A percentile compares a stretch with the other conserved stretches of the same genome.
These are phyloP conservation scores for Clitopilus hobsonii DNA, from an alignment of 768 basidiomycete species.

Conservation along the genomic window DNA sequence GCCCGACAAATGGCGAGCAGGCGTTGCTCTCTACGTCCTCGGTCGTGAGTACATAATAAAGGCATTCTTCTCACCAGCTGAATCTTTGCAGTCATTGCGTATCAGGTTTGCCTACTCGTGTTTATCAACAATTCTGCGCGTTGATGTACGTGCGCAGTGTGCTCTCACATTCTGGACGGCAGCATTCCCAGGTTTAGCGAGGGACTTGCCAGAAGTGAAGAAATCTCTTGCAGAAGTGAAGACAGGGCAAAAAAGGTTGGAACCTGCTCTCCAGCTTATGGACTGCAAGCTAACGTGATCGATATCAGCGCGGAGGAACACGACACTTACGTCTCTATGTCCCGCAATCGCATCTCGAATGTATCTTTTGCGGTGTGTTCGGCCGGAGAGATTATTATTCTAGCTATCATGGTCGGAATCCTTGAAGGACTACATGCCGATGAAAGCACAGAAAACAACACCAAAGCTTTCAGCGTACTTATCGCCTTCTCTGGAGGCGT, in stretches of 20 bases:
- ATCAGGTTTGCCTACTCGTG: slow-evolving; percentile 42
- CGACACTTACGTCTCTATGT: slow-evolving; percentile 52
- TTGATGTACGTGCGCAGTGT: slow-evolving; percentile 34
- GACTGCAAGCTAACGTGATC: no score
- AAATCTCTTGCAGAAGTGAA: slow-evolving; percentile 37
- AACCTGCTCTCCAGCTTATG: no score
- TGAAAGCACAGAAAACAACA: slow-evolving; percentile 65
- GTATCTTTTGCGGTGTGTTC: slow-evolving; percentile 70
- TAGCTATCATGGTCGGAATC: slow-evolving; percentile 73
- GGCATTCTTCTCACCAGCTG: not conserved
- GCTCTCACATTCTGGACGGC: slow-evolving; percentile 81
- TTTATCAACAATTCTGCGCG: not conserved
- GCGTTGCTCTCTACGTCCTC: slow-evolving; percentile 57
- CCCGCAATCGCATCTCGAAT: slow-evolving; percentile 71
- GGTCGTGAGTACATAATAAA: slow-evolving; percentile 40
- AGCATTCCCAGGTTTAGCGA: slow-evolving; percentile 72
- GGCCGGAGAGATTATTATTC: slow-evolving; percentile 63
- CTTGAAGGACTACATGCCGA: slow-evolving; percentile 59
- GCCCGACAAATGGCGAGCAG: slow-evolving; percentile 59
- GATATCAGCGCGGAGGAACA: slow-evolving; percentile 48
- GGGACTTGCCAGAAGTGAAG: slow-evolving; percentile 66
- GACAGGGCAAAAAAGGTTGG: slow-evolving; percentile 44
- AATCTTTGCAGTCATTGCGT: slow-evolving; percentile 52
- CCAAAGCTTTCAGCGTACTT: slow-evolving; percentile 68
- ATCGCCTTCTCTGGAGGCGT: slow-evolving; percentile 77